Base-by-base conservation (phyloP, 306 rosid genomes). In the Ziziphus jujuba region DNA sequence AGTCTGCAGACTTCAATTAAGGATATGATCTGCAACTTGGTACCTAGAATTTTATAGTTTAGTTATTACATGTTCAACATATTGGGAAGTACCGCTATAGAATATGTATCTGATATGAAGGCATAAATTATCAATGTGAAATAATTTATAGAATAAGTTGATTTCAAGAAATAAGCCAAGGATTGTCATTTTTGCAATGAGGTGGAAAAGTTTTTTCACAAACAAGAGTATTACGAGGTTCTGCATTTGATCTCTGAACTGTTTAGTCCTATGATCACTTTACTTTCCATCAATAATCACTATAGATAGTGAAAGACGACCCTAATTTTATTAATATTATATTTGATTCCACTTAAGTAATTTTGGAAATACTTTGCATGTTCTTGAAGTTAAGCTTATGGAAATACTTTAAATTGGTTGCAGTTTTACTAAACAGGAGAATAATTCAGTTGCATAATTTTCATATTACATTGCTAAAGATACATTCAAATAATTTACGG, bases 191-290 rank as follows among this genome's bases (percentile, higher is more conserved):
- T 50, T 5, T 50, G 2, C 10, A 9, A 50, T 7, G 7, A n/a
- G 22, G 9, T 50, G 24, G 59, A 59, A 20, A 7, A 4, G 21
- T 9, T 15, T 7, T 50, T n/a, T 67, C n/a, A 34, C 36, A 15
- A 55, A 52, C 73, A 25, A 45, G 48, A 47, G 33, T 45, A 61
- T 54, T 75, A 16, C 55, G 23, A 16, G 21, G 55, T 5, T 50
- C 55, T 9, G 2, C 20, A 19, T 6, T 20, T 14, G 22, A 50
- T 50, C 21, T 50, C 55, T 20, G 11, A 50, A 19, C 49, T 16
- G 11, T 28, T 47, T 51, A 20, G 13, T 24, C 24, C 38, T 56
- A 6, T 66, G 48, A 56, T 61, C 48, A 36, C 63, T 63, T 72
- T n/a, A n/a, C n/a, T n/a, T 20, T 5, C 56, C 61, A 22, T 13